Base-by-base conservation (phyloP, 2,329 filamentous ascomycete species). In the Trichoderma hamatum region DNA sequence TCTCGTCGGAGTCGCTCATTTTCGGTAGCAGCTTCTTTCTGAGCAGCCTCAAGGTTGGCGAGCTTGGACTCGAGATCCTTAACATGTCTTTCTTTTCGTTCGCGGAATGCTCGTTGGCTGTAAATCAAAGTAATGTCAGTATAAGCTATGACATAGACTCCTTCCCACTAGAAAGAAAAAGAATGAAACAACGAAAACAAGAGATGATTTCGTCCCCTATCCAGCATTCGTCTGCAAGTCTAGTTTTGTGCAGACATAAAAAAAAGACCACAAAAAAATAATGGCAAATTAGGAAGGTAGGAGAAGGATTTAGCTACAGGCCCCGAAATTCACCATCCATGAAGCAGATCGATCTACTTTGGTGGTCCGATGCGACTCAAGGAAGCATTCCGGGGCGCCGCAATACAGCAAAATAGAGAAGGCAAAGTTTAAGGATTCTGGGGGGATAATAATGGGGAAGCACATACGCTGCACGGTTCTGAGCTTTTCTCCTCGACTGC, bases 71-170 rank as follows among this genome's bases (percentile, higher is more conserved):
- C 94, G 28, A 98, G 89, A 71, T 98, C 94, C 78, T 94, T 94
- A 71, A 98, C 94, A 76, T 97, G 94, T 69, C 90, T 91, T 79
- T 98, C 95, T 80, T 98, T 98, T 74, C 95, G 91, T 80, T 98
- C 95, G 70, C 95, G 93, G 80, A 98, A 98, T 36, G 96, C 95
- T 74, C 95, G 91, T 85, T 98, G 96, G 59, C 95, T 97, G 56
- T 5, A 55, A 19, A n/a, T 10, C 7, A 21, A 30, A 46, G 21
- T 0, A 54, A 14, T 26, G 54, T 49, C 28, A 56, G 36, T 21
- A 11, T 39, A 26, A 34, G 72, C 32, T 43, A 21, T n/a, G 32
- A n/a, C 10, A 49, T 24, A 24, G 21, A 21, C n/a, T 3, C 46
- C 39, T 19, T n/a, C 39, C 2, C 10, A 32, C 10, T 10, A 19